Evolutionary conservation across 495 filamentous ascomycete genomes (phyloP).

Genomic region (Cercophora samala): DNA sequence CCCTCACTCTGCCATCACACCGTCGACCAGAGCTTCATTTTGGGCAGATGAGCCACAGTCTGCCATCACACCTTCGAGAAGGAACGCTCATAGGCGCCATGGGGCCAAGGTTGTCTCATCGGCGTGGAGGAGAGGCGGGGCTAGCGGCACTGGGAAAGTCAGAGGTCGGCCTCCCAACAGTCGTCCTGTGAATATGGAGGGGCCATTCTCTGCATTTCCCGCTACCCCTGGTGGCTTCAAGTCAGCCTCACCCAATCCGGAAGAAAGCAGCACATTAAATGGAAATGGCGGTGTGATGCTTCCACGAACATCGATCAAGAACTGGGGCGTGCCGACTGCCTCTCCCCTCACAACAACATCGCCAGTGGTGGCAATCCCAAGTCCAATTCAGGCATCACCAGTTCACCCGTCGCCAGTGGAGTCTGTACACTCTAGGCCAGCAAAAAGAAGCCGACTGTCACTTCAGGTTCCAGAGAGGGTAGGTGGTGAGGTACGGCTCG

Average conservation of each 20-base stretch:
- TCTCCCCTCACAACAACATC: conserved; percentile 17
- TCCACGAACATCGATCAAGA: background rate
- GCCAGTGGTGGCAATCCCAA: conserved; percentile 24
- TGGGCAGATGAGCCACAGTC: conserved; percentile 11
- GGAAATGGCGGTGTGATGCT: background rate
- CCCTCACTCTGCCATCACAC: conserved; percentile 34
- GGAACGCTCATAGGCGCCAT: conserved; percentile 62
- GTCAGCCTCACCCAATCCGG: conserved; percentile 36
- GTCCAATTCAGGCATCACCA: conserved; percentile 2
- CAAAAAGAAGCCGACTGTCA: conserved; percentile 59
- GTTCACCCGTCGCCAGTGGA: conserved; percentile 28
- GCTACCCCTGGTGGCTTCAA: conserved; percentile 22
- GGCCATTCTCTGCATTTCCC: conserved; percentile 85
- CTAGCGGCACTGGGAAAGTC: conserved; percentile 66
- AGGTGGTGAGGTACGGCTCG: conserved; percentile 71
- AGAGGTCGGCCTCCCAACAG: conserved; percentile 83
- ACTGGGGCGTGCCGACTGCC: background rate
- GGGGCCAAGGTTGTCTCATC: conserved; percentile 89
- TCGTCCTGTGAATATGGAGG: conserved; percentile 58
- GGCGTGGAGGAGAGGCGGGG: conserved; percentile 76
- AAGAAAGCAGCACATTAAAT: conserved; percentile 7
- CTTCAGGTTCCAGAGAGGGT: conserved; percentile 76
- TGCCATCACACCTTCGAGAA: conserved; percentile 26
- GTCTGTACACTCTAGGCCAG: conserved; percentile 28
- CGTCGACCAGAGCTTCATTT: conserved; percentile 1